Evolutionary conservation across 2,329 filamentous ascomycete species (phyloP), one percentile per base, ranked within the genome.

Genomic region (Fusarium dlaminii): DNA sequence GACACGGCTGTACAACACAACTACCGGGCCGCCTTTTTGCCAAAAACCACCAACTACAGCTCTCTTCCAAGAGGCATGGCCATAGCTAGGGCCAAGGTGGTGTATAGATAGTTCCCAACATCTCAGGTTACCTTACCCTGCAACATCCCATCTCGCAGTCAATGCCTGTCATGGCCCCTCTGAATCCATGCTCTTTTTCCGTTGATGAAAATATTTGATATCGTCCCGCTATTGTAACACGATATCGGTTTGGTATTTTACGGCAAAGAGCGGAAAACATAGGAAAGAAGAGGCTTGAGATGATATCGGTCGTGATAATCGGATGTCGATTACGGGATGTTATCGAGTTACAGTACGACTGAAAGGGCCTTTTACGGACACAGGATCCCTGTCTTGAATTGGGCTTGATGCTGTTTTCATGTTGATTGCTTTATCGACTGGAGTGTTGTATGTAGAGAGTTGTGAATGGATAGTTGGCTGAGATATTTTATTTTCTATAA

Each of bases 41-140:
- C 29, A 58, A 66, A 64, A 48, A 27, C 15, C 20, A 51, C 32
- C 42, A 51, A 64, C 59, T 17, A 34, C 29, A 42, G 42, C 36
- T 45, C 43, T 51, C 27, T 17, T 48, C 29, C 37, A 34, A 37
- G 29, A 20, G 32, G 64, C 24, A 68, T 63, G 29, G 46, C n/a
- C 52, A 63, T 56, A 30, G 30, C 48, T 69, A 69, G 45, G 42
- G 32, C 36, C 58, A 60, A 63, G 55, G 55, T 59, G 63, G 59
- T 70, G 54, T 64, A 59, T 63, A 65, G 51, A 54, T 63, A 54
- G 29, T 34, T 73, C 67, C 43, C 56, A 51, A 70, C 64, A 73
- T 77, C 70, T 71, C 68, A 71, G 73, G 66, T 77, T 68, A 69
- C 73, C 75, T 72, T 77, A 77, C 73, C 73, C 75, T 77, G 69